Percentiles rank a stretch among this genome's conserved stretches.
These are phyloP conservation scores for Blastocystis sp. DNA, from an alignment of 352 stramenopile species.

Conservation along the genomic window DNA sequence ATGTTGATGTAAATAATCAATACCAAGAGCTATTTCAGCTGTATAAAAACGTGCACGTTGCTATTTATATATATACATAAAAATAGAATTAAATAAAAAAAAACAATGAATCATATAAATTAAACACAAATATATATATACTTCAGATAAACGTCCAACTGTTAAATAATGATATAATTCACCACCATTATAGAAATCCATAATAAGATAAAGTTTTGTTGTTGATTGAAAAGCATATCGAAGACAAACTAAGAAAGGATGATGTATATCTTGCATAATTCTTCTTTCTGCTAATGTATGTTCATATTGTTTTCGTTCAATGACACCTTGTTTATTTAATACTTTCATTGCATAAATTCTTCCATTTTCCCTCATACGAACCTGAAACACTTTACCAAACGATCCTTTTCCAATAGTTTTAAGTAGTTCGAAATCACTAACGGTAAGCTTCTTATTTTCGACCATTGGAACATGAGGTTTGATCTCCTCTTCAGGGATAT, in stretches of 20 bases:
- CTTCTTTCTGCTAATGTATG: conserved; percentile 61
- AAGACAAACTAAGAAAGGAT: conserved; percentile 70
- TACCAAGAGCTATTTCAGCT: conserved; percentile 63
- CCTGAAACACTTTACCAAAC: conserved; percentile 64
- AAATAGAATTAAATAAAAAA: conserved; percentile 65
- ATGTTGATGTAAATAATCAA: conserved; percentile 63
- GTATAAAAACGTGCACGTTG: conserved; percentile 66
- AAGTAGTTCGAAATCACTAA: conserved; percentile 71
- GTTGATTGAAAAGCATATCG: conserved; percentile 68
- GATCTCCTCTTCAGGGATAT: conserved; percentile 11
- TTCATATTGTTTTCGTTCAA: conserved; percentile 67
- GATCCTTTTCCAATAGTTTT: conserved; percentile 70
- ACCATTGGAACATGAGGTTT: neutral
- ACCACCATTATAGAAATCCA: conserved; percentile 67
- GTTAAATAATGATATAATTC: conserved; percentile 69
- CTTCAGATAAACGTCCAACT: conserved; percentile 65
- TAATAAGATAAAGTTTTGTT: conserved; percentile 67
- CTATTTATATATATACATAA: no score
- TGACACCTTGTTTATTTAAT: conserved; percentile 68
- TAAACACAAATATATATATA: conserved; percentile 43
- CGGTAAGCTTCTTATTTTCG: conserved; percentile 50
- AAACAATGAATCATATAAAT: conserved; percentile 63
- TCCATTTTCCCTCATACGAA: conserved; percentile 67
- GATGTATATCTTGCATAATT: conserved; percentile 61
- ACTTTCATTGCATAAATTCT: conserved; percentile 87